phyloP scores from a whole-genome alignment of 176 grass and related monocot species.

The Raddia guianensis region DNA sequence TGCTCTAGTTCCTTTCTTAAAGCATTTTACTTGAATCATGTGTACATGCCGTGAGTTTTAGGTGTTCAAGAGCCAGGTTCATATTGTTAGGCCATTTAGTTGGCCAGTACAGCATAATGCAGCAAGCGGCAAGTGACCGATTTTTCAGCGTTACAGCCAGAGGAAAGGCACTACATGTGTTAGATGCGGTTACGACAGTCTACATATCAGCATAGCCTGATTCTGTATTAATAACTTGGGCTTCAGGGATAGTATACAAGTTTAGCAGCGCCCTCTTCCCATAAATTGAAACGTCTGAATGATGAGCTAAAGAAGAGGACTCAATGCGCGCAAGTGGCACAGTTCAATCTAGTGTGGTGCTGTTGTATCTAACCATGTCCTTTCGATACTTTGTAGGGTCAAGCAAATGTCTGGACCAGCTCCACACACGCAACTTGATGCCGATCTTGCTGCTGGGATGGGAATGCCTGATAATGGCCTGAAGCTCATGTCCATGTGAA shows the following conservation, averaged over 20 bases:
- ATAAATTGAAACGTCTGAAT: not conserved
- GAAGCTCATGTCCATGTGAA: slow-evolving; percentile 87
- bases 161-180: not conserved
- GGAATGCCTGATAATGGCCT: slow-evolving; percentile 91
- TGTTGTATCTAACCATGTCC: slow-evolving; percentile 19
- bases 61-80: not conserved
- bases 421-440: slow-evolving; percentile 81
- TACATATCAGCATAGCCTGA: not conserved
- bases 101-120: not conserved
- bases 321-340: not conserved
- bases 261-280: not conserved
- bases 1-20: not conserved
- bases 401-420: slow-evolving; percentile 78
- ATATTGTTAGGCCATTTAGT: not conserved
- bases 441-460: slow-evolving; percentile 89
- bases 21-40: not conserved
- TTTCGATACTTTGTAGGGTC: slow-evolving; percentile 54
- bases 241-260: not conserved
- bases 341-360: not conserved
- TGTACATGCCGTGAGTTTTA: not conserved
- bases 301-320: not conserved
- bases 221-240: not conserved
- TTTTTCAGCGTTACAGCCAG: not conserved
- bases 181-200: not conserved
- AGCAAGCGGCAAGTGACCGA: not conserved